These are phyloP conservation scores for Cotoneaster glaucophyllus DNA, from an alignment of 306 rosid genomes.

Conservation along the genomic window DNA sequence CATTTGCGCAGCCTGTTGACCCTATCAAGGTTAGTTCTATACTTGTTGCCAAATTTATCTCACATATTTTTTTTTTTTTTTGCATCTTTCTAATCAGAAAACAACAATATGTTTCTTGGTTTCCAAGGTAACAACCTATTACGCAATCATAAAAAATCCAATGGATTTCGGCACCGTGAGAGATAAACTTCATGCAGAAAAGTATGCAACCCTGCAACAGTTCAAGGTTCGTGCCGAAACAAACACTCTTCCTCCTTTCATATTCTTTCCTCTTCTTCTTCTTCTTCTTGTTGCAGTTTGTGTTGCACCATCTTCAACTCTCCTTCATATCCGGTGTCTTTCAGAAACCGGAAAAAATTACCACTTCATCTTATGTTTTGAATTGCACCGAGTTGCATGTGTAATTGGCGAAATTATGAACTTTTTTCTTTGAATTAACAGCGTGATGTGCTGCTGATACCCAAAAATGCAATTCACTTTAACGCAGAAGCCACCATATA, in stretches of 20 bases:
- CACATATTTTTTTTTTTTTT: background rate
- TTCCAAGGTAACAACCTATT: conserved; percentile 24
- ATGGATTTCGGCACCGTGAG: conserved; percentile 45
- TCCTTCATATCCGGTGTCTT: background rate
- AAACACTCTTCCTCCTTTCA: background rate
- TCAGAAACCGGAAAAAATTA: background rate
- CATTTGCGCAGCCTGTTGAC: conserved; percentile 31
- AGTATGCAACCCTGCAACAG: conserved; percentile 24
- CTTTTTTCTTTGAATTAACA: conserved; percentile 9
- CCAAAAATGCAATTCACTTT: conserved; percentile 29
- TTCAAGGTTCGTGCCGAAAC: conserved; percentile 29
- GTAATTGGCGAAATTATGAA: background rate
- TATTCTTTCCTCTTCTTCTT: background rate
- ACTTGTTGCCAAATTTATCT: background rate
- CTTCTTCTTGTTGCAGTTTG: no score
- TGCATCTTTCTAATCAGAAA: background rate
- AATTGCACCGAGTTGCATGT: background rate
- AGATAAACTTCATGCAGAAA: conserved; percentile 26
- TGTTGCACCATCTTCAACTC: background rate
- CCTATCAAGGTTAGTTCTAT: conserved; percentile 23
- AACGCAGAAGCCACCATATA: conserved; percentile 24
- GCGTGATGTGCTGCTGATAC: conserved; percentile 21
- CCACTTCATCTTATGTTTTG: background rate
- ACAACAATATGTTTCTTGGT: background rate
- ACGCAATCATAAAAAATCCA: conserved; percentile 27